These are phyloP conservation scores for Anacardium occidentale DNA, from an alignment of 345 rosid species.

Conservation along the genomic window DNA sequence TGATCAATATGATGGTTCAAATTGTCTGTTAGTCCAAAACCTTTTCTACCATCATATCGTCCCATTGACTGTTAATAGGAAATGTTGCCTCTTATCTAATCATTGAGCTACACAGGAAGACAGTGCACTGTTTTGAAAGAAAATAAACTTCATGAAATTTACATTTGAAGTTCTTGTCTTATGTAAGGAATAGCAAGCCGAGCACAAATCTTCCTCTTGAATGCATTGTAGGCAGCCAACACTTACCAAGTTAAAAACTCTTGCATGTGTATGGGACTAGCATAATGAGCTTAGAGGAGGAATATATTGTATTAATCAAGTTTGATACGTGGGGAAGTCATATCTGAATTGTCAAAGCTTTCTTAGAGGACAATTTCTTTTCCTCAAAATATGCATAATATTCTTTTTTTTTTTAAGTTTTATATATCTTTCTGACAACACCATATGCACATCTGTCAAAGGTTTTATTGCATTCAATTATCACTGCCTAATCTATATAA, in stretches of 20 bases:
- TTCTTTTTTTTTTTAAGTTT: background rate
- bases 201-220: background rate
- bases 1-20: background rate
- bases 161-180: background rate
- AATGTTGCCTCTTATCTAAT: background rate
- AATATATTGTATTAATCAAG: background rate
- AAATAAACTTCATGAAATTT: background rate
- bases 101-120: background rate
- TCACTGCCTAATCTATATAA: conserved; percentile 25
- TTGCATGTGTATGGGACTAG: background rate
- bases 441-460: background rate
- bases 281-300: background rate
- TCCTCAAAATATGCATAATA: background rate
- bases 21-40: background rate
- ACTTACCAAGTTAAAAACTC: background rate
- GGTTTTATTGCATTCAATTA: conserved; percentile 3
- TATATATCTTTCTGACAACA: background rate
- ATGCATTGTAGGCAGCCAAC: background rate
- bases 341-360: background rate
- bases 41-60: background rate
- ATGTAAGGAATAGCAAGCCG: background rate
- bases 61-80: background rate
- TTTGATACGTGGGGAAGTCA: conserved; percentile 3
- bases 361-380: background rate
- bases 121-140: background rate